Percentiles rank a stretch among this genome's conserved stretches.
These are phyloP conservation scores for Orbilia brochopaga DNA, from an alignment of 2,329 filamentous ascomycete genomes.

Conservation along the genomic window DNA sequence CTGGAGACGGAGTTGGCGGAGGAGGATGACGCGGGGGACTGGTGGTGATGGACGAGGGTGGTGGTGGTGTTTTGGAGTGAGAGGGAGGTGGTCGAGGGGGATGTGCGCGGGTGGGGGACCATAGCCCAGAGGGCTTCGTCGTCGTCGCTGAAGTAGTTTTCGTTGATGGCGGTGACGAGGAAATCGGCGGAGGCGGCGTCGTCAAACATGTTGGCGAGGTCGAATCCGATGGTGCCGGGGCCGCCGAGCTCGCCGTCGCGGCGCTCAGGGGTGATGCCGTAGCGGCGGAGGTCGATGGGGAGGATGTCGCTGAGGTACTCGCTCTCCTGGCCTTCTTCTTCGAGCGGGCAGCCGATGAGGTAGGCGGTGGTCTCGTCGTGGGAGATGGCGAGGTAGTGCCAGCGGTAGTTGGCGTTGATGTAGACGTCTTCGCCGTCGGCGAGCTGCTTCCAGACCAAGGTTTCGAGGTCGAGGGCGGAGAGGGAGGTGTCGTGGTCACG, in stretches of 20 bases:
- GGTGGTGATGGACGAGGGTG: constrained; percentile 13
- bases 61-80: constrained; percentile 19
- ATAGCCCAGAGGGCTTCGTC: constrained; percentile 62
- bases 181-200: constrained; percentile 88
- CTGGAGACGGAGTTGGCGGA: constrained; percentile 34
- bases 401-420: constrained; percentile 79
- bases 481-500: constrained; percentile 86
- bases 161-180: constrained; percentile 82
- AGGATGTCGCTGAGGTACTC: constrained; percentile 95
- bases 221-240: constrained; percentile 69
- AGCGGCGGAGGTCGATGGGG: constrained; percentile 87
- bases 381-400: constrained; percentile 98
- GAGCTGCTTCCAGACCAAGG: constrained; percentile 90
- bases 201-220: constrained; percentile 86
- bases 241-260: constrained; percentile 58
- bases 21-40: constrained; percentile 27
- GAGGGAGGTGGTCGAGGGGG: constrained; percentile 26
- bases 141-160: constrained; percentile 69
- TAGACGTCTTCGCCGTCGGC: constrained; percentile 95
- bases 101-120: constrained; percentile 38
- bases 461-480: constrained; percentile 83
- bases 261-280: constrained; percentile 77
- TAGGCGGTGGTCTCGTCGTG: constrained; percentile 94
- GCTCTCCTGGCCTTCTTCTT: constrained; percentile 64
- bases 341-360: constrained; percentile 89